A percentile compares a stretch with the other conserved stretches of the same genome.
phyloP scores from a whole-genome alignment of 768 basidiomycete species.

The Pleurotus giganteus region DNA sequence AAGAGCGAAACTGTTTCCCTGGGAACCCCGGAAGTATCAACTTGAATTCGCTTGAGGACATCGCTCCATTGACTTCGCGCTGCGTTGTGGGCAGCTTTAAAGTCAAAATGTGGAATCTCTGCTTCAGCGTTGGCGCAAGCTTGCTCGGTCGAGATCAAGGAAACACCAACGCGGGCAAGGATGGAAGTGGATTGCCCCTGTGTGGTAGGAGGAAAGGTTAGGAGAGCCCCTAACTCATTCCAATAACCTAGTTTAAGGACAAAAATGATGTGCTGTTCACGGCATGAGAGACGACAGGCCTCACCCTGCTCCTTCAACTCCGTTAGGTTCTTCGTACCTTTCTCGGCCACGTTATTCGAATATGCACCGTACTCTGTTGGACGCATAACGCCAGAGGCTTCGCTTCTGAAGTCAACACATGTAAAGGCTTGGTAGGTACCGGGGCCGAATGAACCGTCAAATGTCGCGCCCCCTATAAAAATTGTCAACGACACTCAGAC shows the following conservation, averaged over 20 bases:
- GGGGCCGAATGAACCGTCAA: slow-evolving; percentile 4
- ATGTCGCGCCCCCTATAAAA: neutral
- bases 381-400: slow-evolving; percentile 39
- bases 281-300: slow-evolving; percentile 7
- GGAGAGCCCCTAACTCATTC: slow-evolving; percentile 48
- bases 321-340: slow-evolving; percentile 40
- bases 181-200: slow-evolving; percentile 36
- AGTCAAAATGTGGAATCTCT: slow-evolving; percentile 59
- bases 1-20: slow-evolving; percentile 49
- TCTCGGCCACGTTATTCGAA: slow-evolving; percentile 46
- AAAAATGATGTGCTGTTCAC: neutral
- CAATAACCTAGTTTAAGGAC: slow-evolving; percentile 33
- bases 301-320: slow-evolving; percentile 50
- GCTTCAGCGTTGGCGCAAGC: slow-evolving; percentile 60
- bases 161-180: slow-evolving; percentile 64
- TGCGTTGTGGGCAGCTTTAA: slow-evolving; percentile 42
- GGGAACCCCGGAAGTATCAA: slow-evolving; percentile 45
- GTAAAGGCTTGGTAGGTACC: slow-evolving; percentile 55
- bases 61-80: slow-evolving; percentile 58
- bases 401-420: slow-evolving; percentile 59
- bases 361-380: slow-evolving; percentile 58
- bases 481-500: neutral
- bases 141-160: slow-evolving; percentile 59
- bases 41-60: slow-evolving; percentile 49
- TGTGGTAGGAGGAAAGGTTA: slow-evolving; percentile 47